A percentile compares a stretch with the other conserved stretches of the same genome.
These are phyloP conservation scores for Nitzschia sp. DNA, from an alignment of 108 stramenopile species.

Conservation along the genomic window DNA sequence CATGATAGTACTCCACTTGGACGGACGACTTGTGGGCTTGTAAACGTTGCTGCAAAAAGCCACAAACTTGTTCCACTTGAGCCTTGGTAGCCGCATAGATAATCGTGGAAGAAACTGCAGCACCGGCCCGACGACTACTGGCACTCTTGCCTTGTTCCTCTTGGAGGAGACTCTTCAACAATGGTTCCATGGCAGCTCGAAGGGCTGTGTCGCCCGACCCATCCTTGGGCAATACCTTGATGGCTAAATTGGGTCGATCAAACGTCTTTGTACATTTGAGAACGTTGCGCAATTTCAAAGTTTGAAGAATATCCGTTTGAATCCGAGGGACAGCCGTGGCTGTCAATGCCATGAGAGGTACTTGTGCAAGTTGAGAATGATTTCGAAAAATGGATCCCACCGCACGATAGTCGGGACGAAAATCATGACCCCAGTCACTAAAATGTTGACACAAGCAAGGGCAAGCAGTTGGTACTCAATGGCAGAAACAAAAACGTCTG, in stretches of 20 bases:
- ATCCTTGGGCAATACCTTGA: conserved; percentile 65
- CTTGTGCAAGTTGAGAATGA: conserved; percentile 35
- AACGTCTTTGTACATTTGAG: conserved; percentile 67
- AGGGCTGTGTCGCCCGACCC: conserved; percentile 40
- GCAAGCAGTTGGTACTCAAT: no score
- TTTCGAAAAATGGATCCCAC: conserved; percentile 60
- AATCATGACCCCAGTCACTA: conserved; percentile 94
- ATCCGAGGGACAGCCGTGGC: conserved; percentile 94
- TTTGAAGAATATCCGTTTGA: conserved; percentile 61
- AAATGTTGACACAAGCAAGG: not conserved
- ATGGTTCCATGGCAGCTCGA: conserved; percentile 43
- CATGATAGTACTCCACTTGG: conserved; percentile 73
- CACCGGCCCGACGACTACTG: not conserved
- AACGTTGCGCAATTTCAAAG: conserved; percentile 60
- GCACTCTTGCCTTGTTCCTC: conserved; percentile 8
- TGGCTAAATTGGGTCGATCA: conserved; percentile 90
- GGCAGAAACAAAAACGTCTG: no score
- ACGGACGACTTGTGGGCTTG: not conserved
- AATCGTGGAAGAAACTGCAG: conserved; percentile 51
- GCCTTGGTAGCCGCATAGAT: conserved; percentile 74
- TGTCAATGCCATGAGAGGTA: conserved; percentile 90
- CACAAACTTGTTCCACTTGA: conserved; percentile 51
- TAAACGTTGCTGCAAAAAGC: conserved; percentile 34
- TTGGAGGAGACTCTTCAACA: conserved; percentile 8
- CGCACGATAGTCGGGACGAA: conserved; percentile 82